Conservation (phyloP, 202 grass and related monocot genomes). For the Zizania palustris region DNA sequence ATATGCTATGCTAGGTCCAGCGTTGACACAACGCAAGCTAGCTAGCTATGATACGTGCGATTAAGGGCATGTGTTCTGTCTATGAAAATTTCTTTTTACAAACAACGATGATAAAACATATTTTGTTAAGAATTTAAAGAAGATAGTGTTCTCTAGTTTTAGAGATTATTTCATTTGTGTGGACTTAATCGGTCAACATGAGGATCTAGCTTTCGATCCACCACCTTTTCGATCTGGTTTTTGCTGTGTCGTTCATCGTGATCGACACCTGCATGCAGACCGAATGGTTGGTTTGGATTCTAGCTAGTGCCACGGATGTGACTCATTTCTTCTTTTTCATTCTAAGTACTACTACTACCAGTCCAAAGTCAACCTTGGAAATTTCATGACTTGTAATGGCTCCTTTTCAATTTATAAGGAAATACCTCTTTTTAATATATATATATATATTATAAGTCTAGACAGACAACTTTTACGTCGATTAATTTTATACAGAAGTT, state of each 20-base stretch:
- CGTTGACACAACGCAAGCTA: slow-evolving; percentile 33
- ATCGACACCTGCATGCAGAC: too few relatives aligned
- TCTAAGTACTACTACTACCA: neutral
- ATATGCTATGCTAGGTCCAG: neutral
- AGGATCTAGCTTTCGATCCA: slow-evolving; percentile 24
- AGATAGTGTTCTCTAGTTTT: too few relatives aligned
- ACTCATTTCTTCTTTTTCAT: neutral
- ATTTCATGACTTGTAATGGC: neutral
- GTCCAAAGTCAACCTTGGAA: neutral
- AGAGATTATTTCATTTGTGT: neutral
- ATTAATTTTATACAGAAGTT: too few relatives aligned
- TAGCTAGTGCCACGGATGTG: neutral
- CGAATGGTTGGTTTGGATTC: neutral
- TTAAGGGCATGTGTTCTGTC: too few relatives aligned
- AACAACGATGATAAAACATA: too few relatives aligned
- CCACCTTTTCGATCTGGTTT: slow-evolving; percentile 28
- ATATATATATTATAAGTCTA: too few relatives aligned
- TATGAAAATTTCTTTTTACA: too few relatives aligned
- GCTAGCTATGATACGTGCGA: neutral
- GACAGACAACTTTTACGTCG: too few relatives aligned
- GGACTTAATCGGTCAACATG: slow-evolving; percentile 22
- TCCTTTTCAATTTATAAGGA: too few relatives aligned
- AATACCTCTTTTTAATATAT: too few relatives aligned
- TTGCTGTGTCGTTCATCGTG: slow-evolving; percentile 1
- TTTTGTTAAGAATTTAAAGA: too few relatives aligned